These are phyloP conservation scores for Podaxis mareebaensis DNA, from an alignment of 768 basidiomycete genomes.

Conservation along the genomic window DNA sequence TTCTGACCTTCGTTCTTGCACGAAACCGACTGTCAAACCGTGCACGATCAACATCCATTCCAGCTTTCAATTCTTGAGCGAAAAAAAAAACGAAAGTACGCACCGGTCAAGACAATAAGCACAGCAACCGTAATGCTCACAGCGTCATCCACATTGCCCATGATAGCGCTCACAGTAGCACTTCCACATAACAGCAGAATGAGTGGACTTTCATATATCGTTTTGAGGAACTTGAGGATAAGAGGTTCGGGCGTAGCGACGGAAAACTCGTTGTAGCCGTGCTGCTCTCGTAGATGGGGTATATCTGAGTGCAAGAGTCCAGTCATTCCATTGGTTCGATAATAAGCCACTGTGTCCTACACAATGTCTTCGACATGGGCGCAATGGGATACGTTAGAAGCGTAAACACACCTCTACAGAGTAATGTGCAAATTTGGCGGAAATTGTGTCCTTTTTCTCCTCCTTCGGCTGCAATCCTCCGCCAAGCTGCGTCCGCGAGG, in stretches of 20 bases:
- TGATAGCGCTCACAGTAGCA: conserved; percentile 82
- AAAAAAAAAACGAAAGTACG: conserved; percentile 13
- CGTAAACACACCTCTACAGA: conserved; percentile 56
- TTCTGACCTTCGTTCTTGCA: conserved; percentile 94
- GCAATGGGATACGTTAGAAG: conserved; percentile 7
- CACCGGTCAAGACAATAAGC: conserved; percentile 90
- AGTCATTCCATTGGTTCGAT: conserved; percentile 58
- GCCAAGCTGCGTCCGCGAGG: conserved; percentile 21
- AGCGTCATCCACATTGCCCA: conserved; percentile 97
- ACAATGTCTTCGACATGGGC: conserved; percentile 10
- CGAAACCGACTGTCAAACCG: conserved; percentile 71
- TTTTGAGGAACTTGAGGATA: conserved; percentile 88
- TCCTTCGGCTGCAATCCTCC: conserved; percentile 26
- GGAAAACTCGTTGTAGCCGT: conserved; percentile 95
- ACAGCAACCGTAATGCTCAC: conserved; percentile 92
- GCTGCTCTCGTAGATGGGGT: conserved; percentile 57
- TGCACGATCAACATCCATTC: not conserved
- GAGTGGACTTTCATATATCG: conserved; percentile 92
- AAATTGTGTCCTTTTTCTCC: conserved; percentile 52
- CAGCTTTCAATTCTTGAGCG: conserved; percentile 18
- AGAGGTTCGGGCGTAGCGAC: conserved; percentile 80
- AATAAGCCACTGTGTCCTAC: conserved; percentile 75
- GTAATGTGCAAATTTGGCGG: conserved; percentile 67
- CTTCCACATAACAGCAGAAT: conserved; percentile 91
- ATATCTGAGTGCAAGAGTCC: conserved; percentile 70